These are phyloP conservation scores for Nothomitra cinnamomea DNA, from an alignment of 2,329 filamentous ascomycete species.

Conservation along the genomic window DNA sequence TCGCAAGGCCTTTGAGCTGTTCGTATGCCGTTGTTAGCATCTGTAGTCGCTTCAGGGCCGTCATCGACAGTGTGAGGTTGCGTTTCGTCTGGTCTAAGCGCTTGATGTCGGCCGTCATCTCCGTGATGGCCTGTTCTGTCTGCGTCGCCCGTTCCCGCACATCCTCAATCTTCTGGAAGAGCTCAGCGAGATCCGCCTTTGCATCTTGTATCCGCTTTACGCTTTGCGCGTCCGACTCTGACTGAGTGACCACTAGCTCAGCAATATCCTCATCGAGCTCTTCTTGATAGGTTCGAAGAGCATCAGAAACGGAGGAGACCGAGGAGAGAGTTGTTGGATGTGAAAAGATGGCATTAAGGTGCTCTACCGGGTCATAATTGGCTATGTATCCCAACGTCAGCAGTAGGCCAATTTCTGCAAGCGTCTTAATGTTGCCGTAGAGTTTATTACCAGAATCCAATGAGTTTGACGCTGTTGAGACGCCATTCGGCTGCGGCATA, in stretches of 20 bases:
- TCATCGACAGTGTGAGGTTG: conserved; percentile 95
- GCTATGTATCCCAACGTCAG: conserved; percentile 24
- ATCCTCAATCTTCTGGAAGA: conserved; percentile 89
- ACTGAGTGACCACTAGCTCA: conserved; percentile 54
- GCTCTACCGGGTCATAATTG: conserved; percentile 83
- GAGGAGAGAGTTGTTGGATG: conserved; percentile 72
- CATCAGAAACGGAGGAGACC: conserved; percentile 54
- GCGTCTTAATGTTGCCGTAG: not conserved
- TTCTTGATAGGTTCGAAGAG: conserved; percentile 61
- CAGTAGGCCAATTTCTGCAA: not conserved
- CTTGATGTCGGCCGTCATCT: conserved; percentile 99
- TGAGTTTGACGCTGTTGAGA: conserved; percentile 7
- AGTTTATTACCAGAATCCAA: not conserved
- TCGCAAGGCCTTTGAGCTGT: conserved; percentile 68
- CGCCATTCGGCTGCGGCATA: conserved; percentile 11
- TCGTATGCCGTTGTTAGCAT: conserved; percentile 99
- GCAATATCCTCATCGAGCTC: conserved; percentile 66
- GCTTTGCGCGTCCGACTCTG: conserved; percentile 70
- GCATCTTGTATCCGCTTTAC: conserved; percentile 83
- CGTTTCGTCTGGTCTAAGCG: conserved; percentile 89
- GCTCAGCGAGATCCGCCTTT: conserved; percentile 70
- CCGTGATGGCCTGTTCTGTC: conserved; percentile 90
- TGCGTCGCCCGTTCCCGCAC: conserved; percentile 77
- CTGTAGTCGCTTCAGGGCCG: conserved; percentile 85
- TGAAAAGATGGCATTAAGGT: conserved; percentile 86